phyloP scores from a whole-genome alignment of 805 yeast species.

The Sugiyamaella qingdaonensis region DNA sequence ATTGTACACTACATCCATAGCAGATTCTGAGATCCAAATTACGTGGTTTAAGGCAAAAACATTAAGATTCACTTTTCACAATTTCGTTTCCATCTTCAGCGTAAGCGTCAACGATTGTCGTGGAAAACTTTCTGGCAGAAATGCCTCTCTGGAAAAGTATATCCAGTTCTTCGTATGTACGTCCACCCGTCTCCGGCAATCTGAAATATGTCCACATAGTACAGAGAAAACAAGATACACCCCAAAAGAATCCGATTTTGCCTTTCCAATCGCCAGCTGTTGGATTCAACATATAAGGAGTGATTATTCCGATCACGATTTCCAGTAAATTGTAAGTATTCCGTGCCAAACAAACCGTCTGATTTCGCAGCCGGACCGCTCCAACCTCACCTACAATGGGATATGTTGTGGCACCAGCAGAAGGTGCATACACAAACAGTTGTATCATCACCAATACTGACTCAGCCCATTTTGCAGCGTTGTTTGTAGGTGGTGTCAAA shows the following conservation, averaged over 20 bases:
- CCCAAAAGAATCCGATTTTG: conserved; percentile 46
- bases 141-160: conserved; percentile 40
- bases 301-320: conserved; percentile 15
- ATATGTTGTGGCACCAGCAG: conserved; percentile 43
- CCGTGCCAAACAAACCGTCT: conserved; percentile 41
- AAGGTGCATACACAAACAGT: conserved; percentile 42
- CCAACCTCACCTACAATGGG: conserved; percentile 42
- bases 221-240: conserved; percentile 32
- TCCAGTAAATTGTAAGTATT: conserved; percentile 23
- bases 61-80: background rate
- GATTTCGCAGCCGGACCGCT: conserved; percentile 39
- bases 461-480: conserved; percentile 24
- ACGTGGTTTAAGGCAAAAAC: background rate
- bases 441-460: conserved; percentile 45
- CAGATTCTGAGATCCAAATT: too few relatives aligned
- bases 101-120: conserved; percentile 17
- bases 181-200: conserved; percentile 55
- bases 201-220: conserved; percentile 45
- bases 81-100: background rate
- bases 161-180: conserved; percentile 59
- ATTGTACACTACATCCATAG: background rate
- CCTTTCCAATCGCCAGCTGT: conserved; percentile 44
- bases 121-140: conserved; percentile 28
- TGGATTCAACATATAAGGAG: conserved; percentile 42
- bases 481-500: conserved; percentile 21